Base-by-base conservation (phyloP, 208 protist species). In the Phytomonas sp. region DNA sequence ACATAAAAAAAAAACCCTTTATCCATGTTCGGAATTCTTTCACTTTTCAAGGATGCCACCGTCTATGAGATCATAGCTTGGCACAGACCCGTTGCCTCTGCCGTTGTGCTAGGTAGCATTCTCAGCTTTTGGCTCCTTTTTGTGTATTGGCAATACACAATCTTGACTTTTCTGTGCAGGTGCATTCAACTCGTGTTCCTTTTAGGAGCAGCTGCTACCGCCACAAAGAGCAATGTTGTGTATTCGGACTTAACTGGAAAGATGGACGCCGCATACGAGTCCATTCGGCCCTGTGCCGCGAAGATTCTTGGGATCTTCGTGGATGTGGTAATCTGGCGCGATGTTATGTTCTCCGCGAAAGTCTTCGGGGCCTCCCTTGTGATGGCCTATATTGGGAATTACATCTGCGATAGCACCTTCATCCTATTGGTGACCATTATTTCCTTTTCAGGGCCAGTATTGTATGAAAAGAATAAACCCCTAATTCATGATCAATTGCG, bases 391-490 rank as follows among this genome's bases (percentile, higher is more conserved):
- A 46, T 96, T 15, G 91, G 91, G 62, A 96, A 93, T 78, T 83
- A 59, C 46, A 66, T 93, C 66, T 83, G 77, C 46, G 91, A 96
- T 71, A 75, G 73, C 28, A 80, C 76, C 1, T 66, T 94, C 26
- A n/a, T 87, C 17, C 62, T 86, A 7, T 1, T 85, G 4, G 53
- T 59, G 9, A 30, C 90, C 34, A 26, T 88, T 31, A 34, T 78
- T 36, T 46, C 76, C 63, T 94, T 94, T 68, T 74, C 82, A 0
- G 40, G 79, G 13, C 91, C 88, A 15, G 67, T 83, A 11, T 71
- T 84, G 33, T 94, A 96, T 74, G 77, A 84, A 68, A 81, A 84
- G 78, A 91, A 93, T 66, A 81, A 86, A 76, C 74, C 73, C 30
- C 74, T 83, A 56, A 90, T 94, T 65, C 86, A 94, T 53, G 13